These are phyloP conservation scores for Rutstroemia sp. DNA, from an alignment of 2,329 filamentous ascomycete genomes.

Conservation along the genomic window DNA sequence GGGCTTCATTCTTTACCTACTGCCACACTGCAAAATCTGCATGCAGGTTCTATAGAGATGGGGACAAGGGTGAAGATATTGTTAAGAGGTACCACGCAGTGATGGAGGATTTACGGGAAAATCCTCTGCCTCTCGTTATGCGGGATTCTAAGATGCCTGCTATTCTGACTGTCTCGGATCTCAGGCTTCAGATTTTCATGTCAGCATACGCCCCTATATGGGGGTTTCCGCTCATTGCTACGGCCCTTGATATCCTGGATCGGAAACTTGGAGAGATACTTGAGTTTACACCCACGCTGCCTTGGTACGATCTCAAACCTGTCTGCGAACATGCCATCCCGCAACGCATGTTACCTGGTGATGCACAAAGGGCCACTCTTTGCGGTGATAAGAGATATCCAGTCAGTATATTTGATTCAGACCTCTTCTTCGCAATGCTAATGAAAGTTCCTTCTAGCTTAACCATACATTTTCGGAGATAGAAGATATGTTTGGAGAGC, in stretches of 20 bases:
- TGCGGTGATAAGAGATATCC: conserved; percentile 26
- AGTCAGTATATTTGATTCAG: conserved; percentile 11
- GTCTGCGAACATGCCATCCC: conserved; percentile 12
- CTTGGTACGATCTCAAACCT: conserved; percentile 3
- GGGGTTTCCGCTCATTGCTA: conserved; percentile 21
- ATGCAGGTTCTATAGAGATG: conserved; percentile 23
- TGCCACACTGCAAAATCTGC: conserved; percentile 28
- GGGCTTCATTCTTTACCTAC: conserved; percentile 24
- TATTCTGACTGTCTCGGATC: conserved; percentile 23
- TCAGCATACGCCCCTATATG: conserved; percentile 24
- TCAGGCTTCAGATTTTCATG: conserved; percentile 24
- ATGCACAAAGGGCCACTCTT: conserved; percentile 24
- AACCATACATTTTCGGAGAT: conserved; percentile 24
- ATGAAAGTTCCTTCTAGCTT: conserved; percentile 14
- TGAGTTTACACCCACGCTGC: not conserved
- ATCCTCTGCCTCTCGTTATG: conserved; percentile 23
- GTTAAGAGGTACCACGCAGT: conserved; percentile 27
- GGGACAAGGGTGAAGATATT: conserved; percentile 19
- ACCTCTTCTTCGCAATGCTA: not conserved
- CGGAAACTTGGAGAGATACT: conserved; percentile 35
- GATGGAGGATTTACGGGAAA: conserved; percentile 34
- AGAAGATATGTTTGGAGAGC: conserved; percentile 17
- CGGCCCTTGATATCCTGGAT: conserved; percentile 20
- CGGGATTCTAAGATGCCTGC: conserved; percentile 14
- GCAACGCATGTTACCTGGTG: conserved; percentile 11